phyloP scores from a whole-genome alignment of 2,329 filamentous ascomycete species.

The Colletotrichum abscissum region DNA sequence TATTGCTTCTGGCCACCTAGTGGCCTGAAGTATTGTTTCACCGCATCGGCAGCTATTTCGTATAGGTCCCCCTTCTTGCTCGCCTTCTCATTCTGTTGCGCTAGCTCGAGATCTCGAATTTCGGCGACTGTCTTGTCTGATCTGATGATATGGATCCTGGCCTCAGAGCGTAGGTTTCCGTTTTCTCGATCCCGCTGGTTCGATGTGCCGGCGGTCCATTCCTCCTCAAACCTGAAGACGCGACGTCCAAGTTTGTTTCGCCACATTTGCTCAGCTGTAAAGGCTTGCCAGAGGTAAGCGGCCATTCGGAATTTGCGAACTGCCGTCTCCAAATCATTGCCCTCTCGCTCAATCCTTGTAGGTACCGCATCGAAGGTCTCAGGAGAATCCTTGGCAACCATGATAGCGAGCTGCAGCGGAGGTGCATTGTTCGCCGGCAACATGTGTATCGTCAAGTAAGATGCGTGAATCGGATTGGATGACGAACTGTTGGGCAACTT shows the following conservation, averaged over 20 bases:
- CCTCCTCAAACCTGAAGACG: constrained; percentile 91
- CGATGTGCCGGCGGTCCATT: constrained; percentile 88
- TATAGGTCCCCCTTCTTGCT: constrained; percentile 80
- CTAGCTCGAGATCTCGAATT: constrained; percentile 80
- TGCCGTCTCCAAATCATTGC: constrained; percentile 83
- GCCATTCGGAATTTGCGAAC: constrained; percentile 94
- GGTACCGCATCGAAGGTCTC: constrained; percentile 87
- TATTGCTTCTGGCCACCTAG: constrained; percentile 85
- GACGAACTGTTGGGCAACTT: constrained; percentile 78
- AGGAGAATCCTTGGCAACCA: constrained; percentile 89
- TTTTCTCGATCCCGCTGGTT: constrained; percentile 78
- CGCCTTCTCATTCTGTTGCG: constrained; percentile 80
- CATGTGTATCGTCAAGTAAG: constrained; percentile 87
- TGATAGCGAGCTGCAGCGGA: constrained; percentile 88
- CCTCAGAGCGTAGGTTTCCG: constrained; percentile 86
- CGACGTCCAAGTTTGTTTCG: constrained; percentile 87
- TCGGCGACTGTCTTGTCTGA: constrained; percentile 87
- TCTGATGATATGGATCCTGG: constrained; percentile 87
- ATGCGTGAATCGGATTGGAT: constrained; percentile 78
- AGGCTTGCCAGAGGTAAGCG: constrained; percentile 96
- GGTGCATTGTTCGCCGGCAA: constrained; percentile 82
- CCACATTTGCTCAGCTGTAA: constrained; percentile 96
- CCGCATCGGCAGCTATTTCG: constrained; percentile 79
- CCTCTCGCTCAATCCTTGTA: constrained; percentile 80
- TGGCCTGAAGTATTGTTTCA: constrained; percentile 81